phyloP scores from a whole-genome alignment of 1,139 yeast genomes.

The Geotrichum klebahnii region DNA sequence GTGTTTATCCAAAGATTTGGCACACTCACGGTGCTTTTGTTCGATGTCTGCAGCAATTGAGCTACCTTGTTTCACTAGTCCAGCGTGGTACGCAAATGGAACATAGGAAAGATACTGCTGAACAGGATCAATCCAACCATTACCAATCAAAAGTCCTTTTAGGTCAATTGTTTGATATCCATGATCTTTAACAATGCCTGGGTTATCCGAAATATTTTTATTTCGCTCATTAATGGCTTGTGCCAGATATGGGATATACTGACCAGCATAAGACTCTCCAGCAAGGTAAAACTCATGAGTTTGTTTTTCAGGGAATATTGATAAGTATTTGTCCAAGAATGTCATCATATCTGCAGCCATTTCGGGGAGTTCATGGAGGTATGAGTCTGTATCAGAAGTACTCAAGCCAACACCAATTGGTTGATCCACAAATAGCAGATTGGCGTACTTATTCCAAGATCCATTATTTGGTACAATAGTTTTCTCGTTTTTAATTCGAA shows the following conservation, averaged over 20 bases:
- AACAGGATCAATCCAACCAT: conserved; percentile 94
- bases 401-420: conserved; percentile 95
- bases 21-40: conserved; percentile 33
- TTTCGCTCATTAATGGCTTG: conserved; percentile 54
- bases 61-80: conserved; percentile 46
- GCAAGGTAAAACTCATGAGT: conserved; percentile 68
- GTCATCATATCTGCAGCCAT: conserved; percentile 55
- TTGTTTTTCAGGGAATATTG: conserved; percentile 68
- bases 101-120: conserved; percentile 77
- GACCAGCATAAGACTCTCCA: conserved; percentile 98
- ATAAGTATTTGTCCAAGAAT: conserved; percentile 64
- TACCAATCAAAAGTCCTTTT: conserved; percentile 76
- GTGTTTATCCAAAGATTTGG: conserved; percentile 34
- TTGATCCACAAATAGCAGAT: conserved; percentile 84
- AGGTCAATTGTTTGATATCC: conserved; percentile 42
- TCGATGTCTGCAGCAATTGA: conserved; percentile 36
- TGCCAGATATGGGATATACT: conserved; percentile 87
- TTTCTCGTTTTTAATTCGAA: conserved; percentile 53
- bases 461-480: conserved; percentile 58
- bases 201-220: conserved; percentile 31
- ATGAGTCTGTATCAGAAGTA: conserved; percentile 47
- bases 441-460: conserved; percentile 79
- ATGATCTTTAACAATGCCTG: background rate
- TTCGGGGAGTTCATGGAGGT: conserved; percentile 55
- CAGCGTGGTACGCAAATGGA: conserved; percentile 63